A percentile compares a stretch with the other conserved stretches of the same genome.
Conservation (phyloP, 768 basidiomycete species). For the Pulveroboletus ravenelii region DNA sequence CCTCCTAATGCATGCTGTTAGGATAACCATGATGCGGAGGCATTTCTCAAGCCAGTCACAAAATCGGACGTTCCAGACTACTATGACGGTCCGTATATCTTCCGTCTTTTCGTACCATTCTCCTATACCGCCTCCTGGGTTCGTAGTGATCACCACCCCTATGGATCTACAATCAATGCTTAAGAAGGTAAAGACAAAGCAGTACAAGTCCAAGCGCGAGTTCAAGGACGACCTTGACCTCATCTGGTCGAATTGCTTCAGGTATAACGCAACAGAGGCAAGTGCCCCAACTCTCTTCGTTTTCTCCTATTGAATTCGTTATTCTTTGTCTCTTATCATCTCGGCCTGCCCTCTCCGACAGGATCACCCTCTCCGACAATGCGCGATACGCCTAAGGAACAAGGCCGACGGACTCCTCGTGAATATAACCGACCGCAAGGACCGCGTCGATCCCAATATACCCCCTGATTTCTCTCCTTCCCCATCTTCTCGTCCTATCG, state of each 20-base stretch:
- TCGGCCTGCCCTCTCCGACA: conserved; percentile 26
- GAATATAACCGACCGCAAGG: conserved; percentile 85
- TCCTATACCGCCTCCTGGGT: conserved; percentile 5
- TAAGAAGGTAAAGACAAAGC: conserved; percentile 87
- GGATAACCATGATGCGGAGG: conserved; percentile 87
- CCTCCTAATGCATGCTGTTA: conserved; percentile 32
- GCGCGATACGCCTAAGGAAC: conserved; percentile 72
- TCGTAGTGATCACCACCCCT: conserved; percentile 81
- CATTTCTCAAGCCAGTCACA: conserved; percentile 90
- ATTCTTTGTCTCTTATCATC: not conserved
- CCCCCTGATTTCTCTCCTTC: conserved; percentile 42
- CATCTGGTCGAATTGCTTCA: conserved; percentile 94
- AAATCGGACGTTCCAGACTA: conserved; percentile 92
- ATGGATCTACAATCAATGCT: conserved; percentile 96
- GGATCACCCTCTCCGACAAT: conserved; percentile 85
- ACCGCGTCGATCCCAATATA: conserved; percentile 67
- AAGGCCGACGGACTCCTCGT: conserved; percentile 85
- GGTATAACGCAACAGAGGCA: conserved; percentile 89
- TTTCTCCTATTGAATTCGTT: not conserved
- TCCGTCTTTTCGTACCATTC: not conserved
- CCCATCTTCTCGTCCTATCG: conserved; percentile 15
- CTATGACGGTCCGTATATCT: conserved; percentile 64
- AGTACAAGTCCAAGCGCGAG: conserved; percentile 90
- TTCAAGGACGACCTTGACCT: conserved; percentile 93
- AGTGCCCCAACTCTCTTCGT: conserved; percentile 27